Evolutionary conservation across 768 basidiomycete species (phyloP).

Genomic region (Boletus tylopilopsis): DNA sequence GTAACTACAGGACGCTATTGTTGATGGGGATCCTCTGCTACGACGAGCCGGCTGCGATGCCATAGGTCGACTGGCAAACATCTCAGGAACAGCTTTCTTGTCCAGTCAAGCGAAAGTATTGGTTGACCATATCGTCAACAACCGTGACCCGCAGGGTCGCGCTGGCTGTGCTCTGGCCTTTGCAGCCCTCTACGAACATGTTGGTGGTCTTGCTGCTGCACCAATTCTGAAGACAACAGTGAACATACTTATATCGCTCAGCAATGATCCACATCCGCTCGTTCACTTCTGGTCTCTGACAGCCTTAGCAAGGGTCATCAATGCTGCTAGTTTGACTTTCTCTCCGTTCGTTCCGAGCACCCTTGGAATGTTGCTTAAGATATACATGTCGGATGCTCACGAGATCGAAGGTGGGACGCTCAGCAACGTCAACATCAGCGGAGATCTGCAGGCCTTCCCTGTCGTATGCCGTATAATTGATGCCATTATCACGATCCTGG

Average conservation of each 20-base stretch:
- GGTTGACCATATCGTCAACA: conserved; percentile 91
- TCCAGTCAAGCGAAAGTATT: conserved; percentile 84
- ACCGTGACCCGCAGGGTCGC: conserved; percentile 87
- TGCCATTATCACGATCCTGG: conserved; percentile 88
- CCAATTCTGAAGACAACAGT: conserved; percentile 94
- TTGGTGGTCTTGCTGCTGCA: conserved; percentile 92
- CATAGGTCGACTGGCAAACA: conserved; percentile 79
- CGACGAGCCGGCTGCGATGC: conserved; percentile 82
- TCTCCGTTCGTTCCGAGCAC: conserved; percentile 86
- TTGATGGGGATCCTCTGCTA: conserved; percentile 75
- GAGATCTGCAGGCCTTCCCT: conserved; percentile 89
- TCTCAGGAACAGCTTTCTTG: conserved; percentile 81
- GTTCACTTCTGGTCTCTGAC: conserved; percentile 93
- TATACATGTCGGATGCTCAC: conserved; percentile 87
- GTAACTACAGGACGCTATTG: conserved; percentile 59
- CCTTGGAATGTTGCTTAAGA: conserved; percentile 84
- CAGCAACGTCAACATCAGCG: conserved; percentile 78
- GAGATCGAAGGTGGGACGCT: conserved; percentile 90
- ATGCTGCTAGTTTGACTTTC: conserved; percentile 89
- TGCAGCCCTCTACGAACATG: conserved; percentile 85
- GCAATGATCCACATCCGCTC: conserved; percentile 93
- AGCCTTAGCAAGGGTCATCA: conserved; percentile 82
- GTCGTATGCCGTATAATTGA: conserved; percentile 90
- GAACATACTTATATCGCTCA: conserved; percentile 90
- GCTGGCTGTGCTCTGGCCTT: conserved; percentile 94